Conservation (phyloP, 805 yeast species). For the Sungouiozyma ichnusensis region DNA sequence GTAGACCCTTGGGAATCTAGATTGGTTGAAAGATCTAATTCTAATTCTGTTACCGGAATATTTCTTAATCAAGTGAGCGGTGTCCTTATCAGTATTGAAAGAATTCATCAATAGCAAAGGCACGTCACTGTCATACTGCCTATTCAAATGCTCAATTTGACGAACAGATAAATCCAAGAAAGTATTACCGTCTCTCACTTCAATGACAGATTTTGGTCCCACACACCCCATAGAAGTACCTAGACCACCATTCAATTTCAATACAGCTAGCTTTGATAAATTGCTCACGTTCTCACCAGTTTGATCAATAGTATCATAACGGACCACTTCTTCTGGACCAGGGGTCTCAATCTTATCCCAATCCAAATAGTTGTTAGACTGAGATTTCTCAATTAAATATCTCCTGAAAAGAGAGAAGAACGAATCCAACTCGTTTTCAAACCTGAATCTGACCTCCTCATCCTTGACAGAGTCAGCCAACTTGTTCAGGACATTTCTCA, state of each 20-base stretch:
- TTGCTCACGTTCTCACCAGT: constrained; percentile 21
- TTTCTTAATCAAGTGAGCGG: constrained; percentile 89
- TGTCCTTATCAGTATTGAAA: constrained; percentile 88
- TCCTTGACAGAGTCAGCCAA: constrained; percentile 73
- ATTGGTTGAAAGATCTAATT: constrained; percentile 93
- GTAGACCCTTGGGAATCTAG: constrained; percentile 92
- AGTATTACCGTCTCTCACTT: constrained; percentile 97
- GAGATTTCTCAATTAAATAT: constrained; percentile 79
- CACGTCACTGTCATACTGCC: constrained; percentile 82
- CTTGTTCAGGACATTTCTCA: constrained; percentile 90
- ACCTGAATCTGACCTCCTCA: constrained; percentile 38
- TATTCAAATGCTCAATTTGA: constrained; percentile 91
- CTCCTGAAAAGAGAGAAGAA: constrained; percentile 90
- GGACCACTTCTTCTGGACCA: constrained; percentile 76
- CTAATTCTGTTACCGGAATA: constrained; percentile 93
- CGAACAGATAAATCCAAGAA: constrained; percentile 92
- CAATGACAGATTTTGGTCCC: constrained; percentile 90
- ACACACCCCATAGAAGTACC: constrained; percentile 99
- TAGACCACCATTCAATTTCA: constrained; percentile 94
- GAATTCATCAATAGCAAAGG: constrained; percentile 97
- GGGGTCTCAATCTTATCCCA: constrained; percentile 98
- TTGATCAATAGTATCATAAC: constrained; percentile 42
- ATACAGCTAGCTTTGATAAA: constrained; percentile 79
- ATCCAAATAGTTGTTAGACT: constrained; percentile 53
- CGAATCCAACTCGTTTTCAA: constrained; percentile 78